Conservation (phyloP, 2,329 filamentous ascomycete species). For the Cucurbitaria berberidis region DNA sequence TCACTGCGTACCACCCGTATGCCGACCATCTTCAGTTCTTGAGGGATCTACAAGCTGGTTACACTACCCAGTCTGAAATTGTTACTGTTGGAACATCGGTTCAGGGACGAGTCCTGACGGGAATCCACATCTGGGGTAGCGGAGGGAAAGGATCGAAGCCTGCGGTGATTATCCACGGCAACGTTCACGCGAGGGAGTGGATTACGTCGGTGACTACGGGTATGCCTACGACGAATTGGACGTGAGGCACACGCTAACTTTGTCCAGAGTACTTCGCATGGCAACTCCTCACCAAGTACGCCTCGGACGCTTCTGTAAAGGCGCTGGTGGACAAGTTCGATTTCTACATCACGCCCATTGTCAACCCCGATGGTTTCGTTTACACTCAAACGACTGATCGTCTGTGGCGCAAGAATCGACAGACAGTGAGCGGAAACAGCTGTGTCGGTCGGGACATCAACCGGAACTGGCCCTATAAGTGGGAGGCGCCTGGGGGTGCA, state of each 20-base stretch:
- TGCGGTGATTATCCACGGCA: slow-evolving; percentile 43
- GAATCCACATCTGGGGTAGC: slow-evolving; percentile 48
- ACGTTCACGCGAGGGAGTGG: slow-evolving; percentile 47
- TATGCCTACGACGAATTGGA: not conserved
- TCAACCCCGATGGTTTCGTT: slow-evolving; percentile 41
- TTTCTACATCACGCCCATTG: slow-evolving; percentile 40
- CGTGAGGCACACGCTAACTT: not conserved
- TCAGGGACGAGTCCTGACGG: slow-evolving; percentile 41
- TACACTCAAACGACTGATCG: slow-evolving; percentile 49
- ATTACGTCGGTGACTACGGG: slow-evolving; percentile 42
- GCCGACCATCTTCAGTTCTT: slow-evolving; percentile 45
- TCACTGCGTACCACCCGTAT: slow-evolving; percentile 46
- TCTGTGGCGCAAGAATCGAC: slow-evolving; percentile 50
- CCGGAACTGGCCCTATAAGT: slow-evolving; percentile 50
- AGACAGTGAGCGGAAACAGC: slow-evolving; percentile 36
- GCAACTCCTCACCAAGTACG: slow-evolving; percentile 46
- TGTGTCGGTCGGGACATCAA: slow-evolving; percentile 49
- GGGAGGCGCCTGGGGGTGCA: slow-evolving; percentile 42
- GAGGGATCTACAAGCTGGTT: slow-evolving; percentile 41
- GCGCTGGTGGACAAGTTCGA: slow-evolving; percentile 46
- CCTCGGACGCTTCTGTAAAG: slow-evolving; percentile 39
- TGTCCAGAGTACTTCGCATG: slow-evolving; percentile 39
- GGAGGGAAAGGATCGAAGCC: slow-evolving; percentile 47
- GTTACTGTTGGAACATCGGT: slow-evolving; percentile 42
- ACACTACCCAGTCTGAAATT: slow-evolving; percentile 42